Conservation (phyloP, 345 rosid genomes). For the Psidium guajava region DNA sequence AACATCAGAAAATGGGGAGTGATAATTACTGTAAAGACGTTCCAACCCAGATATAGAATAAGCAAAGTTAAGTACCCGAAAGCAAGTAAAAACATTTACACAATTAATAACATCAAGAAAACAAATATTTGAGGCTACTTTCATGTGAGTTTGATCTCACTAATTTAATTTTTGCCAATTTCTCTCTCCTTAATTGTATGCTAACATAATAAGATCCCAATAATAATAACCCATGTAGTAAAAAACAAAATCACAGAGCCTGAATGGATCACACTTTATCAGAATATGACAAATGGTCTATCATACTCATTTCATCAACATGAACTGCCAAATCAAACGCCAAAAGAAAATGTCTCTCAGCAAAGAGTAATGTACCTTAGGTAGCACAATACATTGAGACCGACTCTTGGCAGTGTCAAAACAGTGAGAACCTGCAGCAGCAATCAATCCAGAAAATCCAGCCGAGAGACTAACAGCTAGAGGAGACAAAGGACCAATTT, state of each 20-base stretch:
- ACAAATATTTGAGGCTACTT: not conserved
- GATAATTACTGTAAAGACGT: not conserved
- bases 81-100: not conserved
- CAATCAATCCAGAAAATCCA: slow-evolving; percentile 69
- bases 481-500: slow-evolving; percentile 66
- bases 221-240: not conserved
- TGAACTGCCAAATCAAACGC: not conserved
- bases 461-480: slow-evolving; percentile 63
- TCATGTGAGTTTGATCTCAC: not conserved
- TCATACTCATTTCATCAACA: not conserved
- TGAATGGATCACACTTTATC: not conserved
- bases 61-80: not conserved
- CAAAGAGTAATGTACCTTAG: slow-evolving; percentile 40
- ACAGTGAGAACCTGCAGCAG: slow-evolving; percentile 89
- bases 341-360: not conserved
- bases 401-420: slow-evolving; percentile 85
- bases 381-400: slow-evolving; percentile 72
- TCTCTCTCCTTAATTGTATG: not conserved
- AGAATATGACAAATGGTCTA: not conserved
- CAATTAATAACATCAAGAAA: not conserved
- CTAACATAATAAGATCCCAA: not conserved
- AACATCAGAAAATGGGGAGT: not conserved
- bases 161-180: not conserved
- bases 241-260: not conserved
- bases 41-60: not conserved